These are phyloP conservation scores for Talaromyces sp. DNA, from an alignment of 2,329 filamentous ascomycete species.

Conservation along the genomic window DNA sequence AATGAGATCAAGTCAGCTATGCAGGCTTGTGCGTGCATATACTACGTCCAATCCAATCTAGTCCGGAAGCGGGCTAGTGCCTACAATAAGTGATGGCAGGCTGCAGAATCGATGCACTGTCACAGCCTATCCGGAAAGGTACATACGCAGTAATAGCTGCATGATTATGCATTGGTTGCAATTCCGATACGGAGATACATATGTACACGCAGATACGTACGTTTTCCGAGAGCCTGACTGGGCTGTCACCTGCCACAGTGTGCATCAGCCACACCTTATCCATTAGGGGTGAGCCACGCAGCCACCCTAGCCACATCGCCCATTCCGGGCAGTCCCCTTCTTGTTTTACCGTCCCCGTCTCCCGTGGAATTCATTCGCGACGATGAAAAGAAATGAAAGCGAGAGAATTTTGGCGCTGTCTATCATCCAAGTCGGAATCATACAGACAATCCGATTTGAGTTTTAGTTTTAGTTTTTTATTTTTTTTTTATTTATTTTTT, in stretches of 20 bases:
- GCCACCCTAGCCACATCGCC: background rate
- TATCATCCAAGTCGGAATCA: background rate
- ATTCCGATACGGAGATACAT: background rate
- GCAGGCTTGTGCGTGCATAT: background rate
- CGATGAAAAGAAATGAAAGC: background rate
- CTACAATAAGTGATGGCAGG: background rate
- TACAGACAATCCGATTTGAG: background rate
- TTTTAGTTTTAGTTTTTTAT: too few relatives aligned
- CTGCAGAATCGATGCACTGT: background rate
- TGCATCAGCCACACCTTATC: background rate
- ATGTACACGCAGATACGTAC: background rate
- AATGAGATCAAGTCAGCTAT: background rate
- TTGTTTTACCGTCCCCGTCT: background rate
- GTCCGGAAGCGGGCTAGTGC: background rate
- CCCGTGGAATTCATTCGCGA: background rate
- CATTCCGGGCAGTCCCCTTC: background rate
- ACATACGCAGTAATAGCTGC: background rate
- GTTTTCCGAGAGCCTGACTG: background rate
- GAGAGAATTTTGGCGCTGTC: background rate
- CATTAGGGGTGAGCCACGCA: background rate
- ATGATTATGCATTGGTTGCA: background rate
- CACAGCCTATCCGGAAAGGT: background rate
- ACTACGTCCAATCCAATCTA: background rate
- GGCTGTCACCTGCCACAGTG: background rate
- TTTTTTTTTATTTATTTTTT: too few relatives aligned